These are phyloP conservation scores for Quercus berberidifolia DNA, from an alignment of 306 rosid genomes.

Conservation along the genomic window DNA sequence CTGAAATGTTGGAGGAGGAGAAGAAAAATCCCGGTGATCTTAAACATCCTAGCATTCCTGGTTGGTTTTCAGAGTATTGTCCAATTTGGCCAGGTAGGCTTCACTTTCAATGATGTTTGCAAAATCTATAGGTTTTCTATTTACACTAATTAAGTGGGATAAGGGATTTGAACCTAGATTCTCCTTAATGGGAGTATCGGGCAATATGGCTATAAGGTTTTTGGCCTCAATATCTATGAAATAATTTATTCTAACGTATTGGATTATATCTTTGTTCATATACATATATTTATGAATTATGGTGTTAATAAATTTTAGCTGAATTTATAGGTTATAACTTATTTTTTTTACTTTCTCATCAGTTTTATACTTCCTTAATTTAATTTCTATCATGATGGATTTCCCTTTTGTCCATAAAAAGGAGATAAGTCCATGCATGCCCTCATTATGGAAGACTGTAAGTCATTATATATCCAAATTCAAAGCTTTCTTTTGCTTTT, in stretches of 20 bases:
- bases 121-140: not conserved
- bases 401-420: not conserved
- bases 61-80: slow-evolving; percentile 65
- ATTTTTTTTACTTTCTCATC: not conserved
- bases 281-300: not conserved
- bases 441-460: too few species aligned
- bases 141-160: not conserved
- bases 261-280: not conserved
- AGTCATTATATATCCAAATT: too few species aligned
- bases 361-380: not conserved
- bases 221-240: too few species aligned
- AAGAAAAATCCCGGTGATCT: slow-evolving; percentile 1
- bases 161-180: too few species aligned
- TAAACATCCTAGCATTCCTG: slow-evolving; percentile 37
- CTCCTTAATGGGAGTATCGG: too few species aligned
- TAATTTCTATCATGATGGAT: not conserved
- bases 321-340: not conserved
- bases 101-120: not conserved
- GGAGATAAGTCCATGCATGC: not conserved
- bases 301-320: not conserved
- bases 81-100: slow-evolving; percentile 69
- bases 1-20: slow-evolving; percentile 6
- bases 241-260: too few species aligned
- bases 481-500: too few species aligned
- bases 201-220: too few species aligned